phyloP scores from a whole-genome alignment of 2,329 filamentous ascomycete genomes.

The Cordyceps cateniannulata region DNA sequence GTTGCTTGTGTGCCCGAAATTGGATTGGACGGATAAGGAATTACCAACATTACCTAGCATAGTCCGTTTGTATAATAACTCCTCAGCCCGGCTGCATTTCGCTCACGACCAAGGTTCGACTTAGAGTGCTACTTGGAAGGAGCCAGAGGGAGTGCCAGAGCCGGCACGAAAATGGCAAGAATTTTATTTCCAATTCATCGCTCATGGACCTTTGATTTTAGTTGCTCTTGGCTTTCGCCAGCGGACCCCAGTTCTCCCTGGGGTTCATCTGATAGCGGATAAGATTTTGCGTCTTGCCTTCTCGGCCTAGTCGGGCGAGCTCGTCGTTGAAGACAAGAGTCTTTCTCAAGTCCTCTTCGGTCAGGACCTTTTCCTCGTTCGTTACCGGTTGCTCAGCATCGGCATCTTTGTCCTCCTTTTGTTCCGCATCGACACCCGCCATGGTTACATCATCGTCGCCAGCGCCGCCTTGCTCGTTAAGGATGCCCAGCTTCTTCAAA shows the following conservation, averaged over 20 bases:
- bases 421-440: slow-evolving; percentile 31
- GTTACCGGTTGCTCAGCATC: slow-evolving; percentile 15
- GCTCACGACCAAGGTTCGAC: too few relatives aligned
- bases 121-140: too few relatives aligned
- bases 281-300: slow-evolving; percentile 60
- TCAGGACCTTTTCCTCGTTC: slow-evolving; percentile 17
- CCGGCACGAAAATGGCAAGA: not conserved
- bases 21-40: not conserved
- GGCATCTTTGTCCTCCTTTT: slow-evolving; percentile 15
- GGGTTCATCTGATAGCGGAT: slow-evolving; percentile 89
- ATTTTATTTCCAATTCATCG: slow-evolving; percentile 15
- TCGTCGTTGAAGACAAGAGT: slow-evolving; percentile 67
- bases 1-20: not conserved
- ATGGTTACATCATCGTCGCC: slow-evolving; percentile 25
- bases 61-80: not conserved
- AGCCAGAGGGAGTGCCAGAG: too few relatives aligned
- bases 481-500: slow-evolving; percentile 38
- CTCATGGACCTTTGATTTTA: slow-evolving; percentile 39
- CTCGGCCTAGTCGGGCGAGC: slow-evolving; percentile 68
- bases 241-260: slow-evolving; percentile 86
- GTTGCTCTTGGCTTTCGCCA: slow-evolving; percentile 52
- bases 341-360: slow-evolving; percentile 44
- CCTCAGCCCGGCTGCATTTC: too few relatives aligned
- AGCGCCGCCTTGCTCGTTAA: slow-evolving; percentile 26
- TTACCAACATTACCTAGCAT: not conserved